Evolutionary conservation across 805 yeast species (phyloP).

Genomic region (Ogataea thermomethanolica): DNA sequence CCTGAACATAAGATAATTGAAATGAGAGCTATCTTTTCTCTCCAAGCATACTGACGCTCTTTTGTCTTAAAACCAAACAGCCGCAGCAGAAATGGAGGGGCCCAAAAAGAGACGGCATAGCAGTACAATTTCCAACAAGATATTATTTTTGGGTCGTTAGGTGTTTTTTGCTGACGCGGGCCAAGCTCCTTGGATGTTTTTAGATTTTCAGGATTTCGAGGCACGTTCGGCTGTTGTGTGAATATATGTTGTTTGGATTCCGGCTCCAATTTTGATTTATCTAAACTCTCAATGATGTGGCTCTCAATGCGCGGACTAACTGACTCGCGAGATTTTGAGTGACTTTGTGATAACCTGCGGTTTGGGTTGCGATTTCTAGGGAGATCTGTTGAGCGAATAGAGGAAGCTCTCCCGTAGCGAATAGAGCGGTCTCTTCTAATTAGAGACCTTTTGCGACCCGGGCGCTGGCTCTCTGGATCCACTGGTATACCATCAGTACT

Average conservation of each 20-base stretch:
- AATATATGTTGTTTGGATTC: no score
- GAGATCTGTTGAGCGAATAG: neutral
- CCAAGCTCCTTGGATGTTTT: no score
- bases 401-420: constrained; percentile 6
- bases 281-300: neutral
- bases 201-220: no score
- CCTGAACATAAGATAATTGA: constrained; percentile 73
- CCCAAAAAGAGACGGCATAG: constrained; percentile 82
- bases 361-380: neutral
- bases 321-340: neutral
- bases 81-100: constrained; percentile 69
- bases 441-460: constrained; percentile 61
- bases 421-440: constrained; percentile 75
- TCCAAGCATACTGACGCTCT: constrained; percentile 92
- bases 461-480: constrained; percentile 33
- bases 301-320: neutral
- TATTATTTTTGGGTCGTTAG: constrained; percentile 19
- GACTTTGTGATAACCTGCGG: neutral
- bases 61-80: constrained; percentile 75
- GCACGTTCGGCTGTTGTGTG: no score
- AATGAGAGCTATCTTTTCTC: constrained; percentile 87
- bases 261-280: neutral
- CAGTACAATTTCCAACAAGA: constrained; percentile 82
- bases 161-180: no score
- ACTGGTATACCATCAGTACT: constrained; percentile 1